A percentile compares a stretch with the other conserved stretches of the same genome.
These are phyloP conservation scores for Ophiostoma pallidulum DNA, from an alignment of 2,329 filamentous ascomycete species.

Conservation along the genomic window DNA sequence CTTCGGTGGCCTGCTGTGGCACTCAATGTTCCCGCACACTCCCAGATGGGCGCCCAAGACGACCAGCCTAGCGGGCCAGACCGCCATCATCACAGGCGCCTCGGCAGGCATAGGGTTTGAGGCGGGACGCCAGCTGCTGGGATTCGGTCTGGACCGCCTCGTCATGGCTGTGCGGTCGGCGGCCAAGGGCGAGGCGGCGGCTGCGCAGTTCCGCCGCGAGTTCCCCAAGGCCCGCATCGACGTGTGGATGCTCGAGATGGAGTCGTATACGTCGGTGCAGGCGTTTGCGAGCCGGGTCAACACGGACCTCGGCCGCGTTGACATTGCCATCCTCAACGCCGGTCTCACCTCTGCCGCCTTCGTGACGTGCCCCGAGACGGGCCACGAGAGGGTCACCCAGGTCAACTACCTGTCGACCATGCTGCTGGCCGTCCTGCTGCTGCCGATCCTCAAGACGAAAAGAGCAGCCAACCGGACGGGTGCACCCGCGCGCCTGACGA, in stretches of 20 bases:
- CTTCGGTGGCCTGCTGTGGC: not conserved
- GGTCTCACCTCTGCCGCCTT: not conserved
- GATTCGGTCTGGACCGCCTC: conserved; percentile 25
- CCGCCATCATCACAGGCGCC: conserved; percentile 18
- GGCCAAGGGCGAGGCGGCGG: conserved; percentile 11
- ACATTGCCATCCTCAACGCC: conserved; percentile 8
- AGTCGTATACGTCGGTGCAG: conserved; percentile 25
- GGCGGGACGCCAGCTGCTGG: conserved; percentile 19
- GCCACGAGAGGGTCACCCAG: conserved; percentile 25
- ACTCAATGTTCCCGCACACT: not conserved
- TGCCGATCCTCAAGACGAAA: conserved; percentile 19
- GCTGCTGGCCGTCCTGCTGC: conserved; percentile 21
- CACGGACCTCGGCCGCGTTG: not conserved
- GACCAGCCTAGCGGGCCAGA: conserved; percentile 17
- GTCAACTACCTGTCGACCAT: conserved; percentile 27
- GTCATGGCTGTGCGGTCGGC: conserved; percentile 30
- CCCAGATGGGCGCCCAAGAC: not conserved
- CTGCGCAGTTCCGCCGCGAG: not conserved
- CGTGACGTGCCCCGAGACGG: conserved; percentile 13
- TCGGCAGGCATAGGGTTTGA: conserved; percentile 19
- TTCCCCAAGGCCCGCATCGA: conserved; percentile 17
- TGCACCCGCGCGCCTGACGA: conserved; percentile 16
- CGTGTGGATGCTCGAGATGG: conserved; percentile 32
- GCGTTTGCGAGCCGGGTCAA: conserved; percentile 20
- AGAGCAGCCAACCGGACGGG: conserved; percentile 4